Evolutionary conservation across 495 filamentous ascomycete genomes (phyloP).

Genomic region (Podospora bellae-mahoneyi): DNA sequence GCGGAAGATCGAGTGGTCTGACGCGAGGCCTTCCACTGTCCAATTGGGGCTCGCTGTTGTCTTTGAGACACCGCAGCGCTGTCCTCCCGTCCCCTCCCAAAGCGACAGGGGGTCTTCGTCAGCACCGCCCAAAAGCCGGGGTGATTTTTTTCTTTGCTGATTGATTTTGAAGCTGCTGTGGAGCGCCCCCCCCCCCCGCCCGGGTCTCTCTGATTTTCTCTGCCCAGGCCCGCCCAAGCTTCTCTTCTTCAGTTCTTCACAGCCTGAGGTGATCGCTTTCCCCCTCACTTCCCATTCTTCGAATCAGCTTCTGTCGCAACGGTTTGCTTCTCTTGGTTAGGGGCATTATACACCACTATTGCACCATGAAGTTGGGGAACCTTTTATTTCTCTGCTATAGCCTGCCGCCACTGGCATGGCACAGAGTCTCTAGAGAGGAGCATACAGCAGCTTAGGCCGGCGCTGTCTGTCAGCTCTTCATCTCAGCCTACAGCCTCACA

Average conservation of each 20-base stretch:
- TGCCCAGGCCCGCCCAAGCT: background rate
- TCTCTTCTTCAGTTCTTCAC: background rate
- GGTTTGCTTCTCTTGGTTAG: background rate
- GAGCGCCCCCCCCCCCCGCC: background rate
- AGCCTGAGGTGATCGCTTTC: background rate
- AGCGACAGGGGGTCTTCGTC: slow-evolving; percentile 21
- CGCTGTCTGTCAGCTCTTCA: too few relatives aligned
- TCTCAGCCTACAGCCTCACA: too few relatives aligned
- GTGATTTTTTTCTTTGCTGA: slow-evolving; percentile 6
- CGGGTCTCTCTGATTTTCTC: background rate
- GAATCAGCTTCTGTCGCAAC: background rate
- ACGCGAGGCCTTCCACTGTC: slow-evolving; percentile 17
- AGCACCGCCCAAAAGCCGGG: slow-evolving; percentile 1
- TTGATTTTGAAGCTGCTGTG: background rate
- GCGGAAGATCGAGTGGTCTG: slow-evolving; percentile 15
- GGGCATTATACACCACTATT: background rate
- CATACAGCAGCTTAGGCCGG: background rate
- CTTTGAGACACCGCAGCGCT: slow-evolving; percentile 22
- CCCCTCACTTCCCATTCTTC: background rate
- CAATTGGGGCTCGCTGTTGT: slow-evolving; percentile 21
- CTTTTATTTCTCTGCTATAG: background rate
- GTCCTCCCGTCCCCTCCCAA: slow-evolving; percentile 6
- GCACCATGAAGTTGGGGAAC: background rate
- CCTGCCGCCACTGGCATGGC: background rate
- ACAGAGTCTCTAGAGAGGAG: background rate